Evolutionary conservation across 352 stramenopile genomes (phyloP), one percentile per base, ranked within the genome.

Genomic region (Ophiocytium majus): DNA sequence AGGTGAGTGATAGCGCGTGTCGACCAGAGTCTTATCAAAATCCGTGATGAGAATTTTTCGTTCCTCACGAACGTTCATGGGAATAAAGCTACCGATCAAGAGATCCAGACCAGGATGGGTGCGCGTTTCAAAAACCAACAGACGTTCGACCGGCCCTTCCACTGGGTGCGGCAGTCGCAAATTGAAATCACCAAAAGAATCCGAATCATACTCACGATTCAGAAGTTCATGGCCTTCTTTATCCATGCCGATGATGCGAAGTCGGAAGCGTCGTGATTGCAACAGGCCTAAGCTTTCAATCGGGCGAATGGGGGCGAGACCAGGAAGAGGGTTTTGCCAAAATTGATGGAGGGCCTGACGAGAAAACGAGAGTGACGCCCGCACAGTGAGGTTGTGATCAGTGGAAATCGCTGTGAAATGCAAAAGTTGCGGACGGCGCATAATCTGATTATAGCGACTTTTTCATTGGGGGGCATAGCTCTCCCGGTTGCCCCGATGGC

Each of bases 21-120:
- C 57, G 19, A 71, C 57, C 19, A 71, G 57, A 28, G 57, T 71
- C 28, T 71, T 71, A 71, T 71, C 57, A 71, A 71, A 71, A 71
- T 71, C 57, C 57, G 28, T 71, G 57, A 71, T 71, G 57, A 71
- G 23, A 23, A 71, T 23, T 71, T 71, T 71, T 71, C 28, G 23
- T 71, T 23, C 19, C 57, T 23, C 28, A 23, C 23, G 57, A 28
- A 71, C 28, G 23, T 71, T 71, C 19, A 28, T 71, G 28, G 57
- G 57, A 28, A 71, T 71, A 28, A 71, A 71, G 57, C 19, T 23
- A 71, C 57, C 57, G 28, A 71, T 71, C 57, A 71, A 28, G 28
- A 71, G 57, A 71, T 71, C 57, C 19, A 71, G 57, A 71, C 57
- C 57, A 23, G 57, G 57, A 28, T 71, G 57, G 19, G 57, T 23